Evolutionary conservation across 768 basidiomycete genomes (phyloP).

Genomic region (Glaciozyma antarctica): DNA sequence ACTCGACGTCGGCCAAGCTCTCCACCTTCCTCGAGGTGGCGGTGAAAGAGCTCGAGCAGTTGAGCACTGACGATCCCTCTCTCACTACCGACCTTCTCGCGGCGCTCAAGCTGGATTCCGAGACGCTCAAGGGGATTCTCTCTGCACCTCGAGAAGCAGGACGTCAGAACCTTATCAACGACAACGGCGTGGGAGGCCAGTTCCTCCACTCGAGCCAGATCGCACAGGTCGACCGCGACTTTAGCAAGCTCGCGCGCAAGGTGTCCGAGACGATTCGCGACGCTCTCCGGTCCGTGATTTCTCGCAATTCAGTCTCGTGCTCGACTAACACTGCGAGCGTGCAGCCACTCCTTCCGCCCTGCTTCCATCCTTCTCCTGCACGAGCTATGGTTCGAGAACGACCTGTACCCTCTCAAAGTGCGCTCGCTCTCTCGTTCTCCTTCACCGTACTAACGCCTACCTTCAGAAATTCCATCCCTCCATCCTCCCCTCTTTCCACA

Average conservation of each 20-base stretch:
- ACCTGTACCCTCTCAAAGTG: constrained; percentile 17
- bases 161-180: constrained; percentile 12
- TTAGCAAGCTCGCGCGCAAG: constrained; percentile 13
- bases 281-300: constrained; percentile 2
- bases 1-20: constrained; percentile 24
- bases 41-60: background rate
- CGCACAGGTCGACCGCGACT: constrained; percentile 10
- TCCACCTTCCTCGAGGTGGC: constrained; percentile 1
- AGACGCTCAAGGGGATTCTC: background rate
- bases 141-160: constrained; percentile 8
- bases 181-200: constrained; percentile 1
- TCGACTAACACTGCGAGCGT: background rate
- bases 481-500: constrained; percentile 5
- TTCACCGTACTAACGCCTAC: no score
- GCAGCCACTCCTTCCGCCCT: constrained; percentile 8
- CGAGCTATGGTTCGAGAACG: constrained; percentile 27
- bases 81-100: background rate
- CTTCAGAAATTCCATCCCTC: constrained; percentile 19
- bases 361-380: constrained; percentile 8
- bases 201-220: no score
- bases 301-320: background rate
- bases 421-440: background rate
- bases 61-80: no score
- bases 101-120: background rate
- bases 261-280: constrained; percentile 11